These are phyloP conservation scores for Aspergillus fijiensis DNA, from an alignment of 2,329 filamentous ascomycete genomes.

Conservation along the genomic window DNA sequence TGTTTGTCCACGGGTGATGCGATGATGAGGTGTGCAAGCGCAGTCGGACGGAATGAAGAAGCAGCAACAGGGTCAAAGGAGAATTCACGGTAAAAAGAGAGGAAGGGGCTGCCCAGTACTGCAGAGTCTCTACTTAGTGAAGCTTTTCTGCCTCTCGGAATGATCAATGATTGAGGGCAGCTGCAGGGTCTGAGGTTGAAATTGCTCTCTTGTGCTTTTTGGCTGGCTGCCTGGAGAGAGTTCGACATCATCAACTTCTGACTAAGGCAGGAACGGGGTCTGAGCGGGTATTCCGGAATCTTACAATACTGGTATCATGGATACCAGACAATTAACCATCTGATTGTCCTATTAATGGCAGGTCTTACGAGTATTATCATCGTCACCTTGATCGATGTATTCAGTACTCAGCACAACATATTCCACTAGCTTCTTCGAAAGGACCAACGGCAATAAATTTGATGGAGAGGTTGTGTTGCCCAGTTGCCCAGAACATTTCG, in stretches of 20 bases:
- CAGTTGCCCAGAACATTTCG: neutral
- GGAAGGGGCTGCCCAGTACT: neutral
- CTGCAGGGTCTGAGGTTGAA: neutral
- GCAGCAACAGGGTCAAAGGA: neutral
- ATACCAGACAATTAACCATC: neutral
- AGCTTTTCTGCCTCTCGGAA: neutral
- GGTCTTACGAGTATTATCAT: too few species aligned
- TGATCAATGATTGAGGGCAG: neutral
- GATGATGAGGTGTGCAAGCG: conserved; percentile 4
- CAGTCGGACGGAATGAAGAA: conserved; percentile 1
- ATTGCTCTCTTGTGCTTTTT: neutral
- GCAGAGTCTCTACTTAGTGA: neutral
- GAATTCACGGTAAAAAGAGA: neutral
- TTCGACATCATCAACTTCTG: too few species aligned
- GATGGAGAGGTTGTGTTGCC: neutral
- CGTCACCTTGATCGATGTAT: neutral
- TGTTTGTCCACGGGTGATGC: conserved; percentile 1
- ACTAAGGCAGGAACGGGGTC: too few species aligned
- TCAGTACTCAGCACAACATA: neutral
- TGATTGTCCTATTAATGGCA: neutral
- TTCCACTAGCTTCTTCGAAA: neutral
- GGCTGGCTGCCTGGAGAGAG: neutral
- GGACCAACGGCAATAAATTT: neutral
- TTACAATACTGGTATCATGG: neutral
- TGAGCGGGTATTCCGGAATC: too few species aligned